Evolutionary conservation across 2,329 filamentous ascomycete genomes (phyloP).

Genomic region (Pezicula carpinea): DNA sequence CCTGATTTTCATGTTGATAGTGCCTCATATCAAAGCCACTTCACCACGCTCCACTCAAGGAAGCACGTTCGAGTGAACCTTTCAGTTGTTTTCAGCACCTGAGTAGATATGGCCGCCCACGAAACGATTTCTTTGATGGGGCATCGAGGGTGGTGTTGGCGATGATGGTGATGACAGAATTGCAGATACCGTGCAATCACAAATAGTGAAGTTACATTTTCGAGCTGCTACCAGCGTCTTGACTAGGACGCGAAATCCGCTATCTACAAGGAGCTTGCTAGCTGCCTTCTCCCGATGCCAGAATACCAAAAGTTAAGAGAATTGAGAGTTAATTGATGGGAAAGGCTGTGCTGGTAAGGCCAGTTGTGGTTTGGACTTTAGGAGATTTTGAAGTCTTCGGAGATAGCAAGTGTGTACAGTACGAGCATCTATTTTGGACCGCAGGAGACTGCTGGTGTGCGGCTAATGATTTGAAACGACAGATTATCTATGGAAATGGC

Average conservation of each 20-base stretch:
- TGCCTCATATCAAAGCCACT: no score
- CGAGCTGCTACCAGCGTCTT: slow-evolving; percentile 10
- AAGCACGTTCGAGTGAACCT: neutral
- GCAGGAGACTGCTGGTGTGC: no score
- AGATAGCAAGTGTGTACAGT: no score
- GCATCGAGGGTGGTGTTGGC: slow-evolving; percentile 10
- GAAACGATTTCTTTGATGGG: slow-evolving; percentile 11
- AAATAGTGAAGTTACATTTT: slow-evolving; percentile 7
- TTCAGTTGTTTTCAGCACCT: slow-evolving; percentile 9
- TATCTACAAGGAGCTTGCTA: slow-evolving; percentile 12
- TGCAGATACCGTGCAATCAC: neutral
- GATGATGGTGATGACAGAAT: slow-evolving; percentile 9
- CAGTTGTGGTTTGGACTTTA: no score
- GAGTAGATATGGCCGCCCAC: slow-evolving; percentile 12
- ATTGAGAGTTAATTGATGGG: no score
- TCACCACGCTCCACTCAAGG: neutral
- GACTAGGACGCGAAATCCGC: slow-evolving; percentile 14
- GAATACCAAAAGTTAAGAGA: no score
- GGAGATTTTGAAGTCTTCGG: no score
- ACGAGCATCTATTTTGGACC: no score
- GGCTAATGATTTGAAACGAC: no score
- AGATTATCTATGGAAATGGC: no score
- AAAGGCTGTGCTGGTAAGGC: no score
- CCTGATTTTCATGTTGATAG: no score
- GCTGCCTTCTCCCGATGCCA: slow-evolving; percentile 3